Evolutionary conservation across 2,329 filamentous ascomycete species (phyloP), one percentile per base, ranked within the genome.

Genomic region (Exophiala alcalophila): DNA sequence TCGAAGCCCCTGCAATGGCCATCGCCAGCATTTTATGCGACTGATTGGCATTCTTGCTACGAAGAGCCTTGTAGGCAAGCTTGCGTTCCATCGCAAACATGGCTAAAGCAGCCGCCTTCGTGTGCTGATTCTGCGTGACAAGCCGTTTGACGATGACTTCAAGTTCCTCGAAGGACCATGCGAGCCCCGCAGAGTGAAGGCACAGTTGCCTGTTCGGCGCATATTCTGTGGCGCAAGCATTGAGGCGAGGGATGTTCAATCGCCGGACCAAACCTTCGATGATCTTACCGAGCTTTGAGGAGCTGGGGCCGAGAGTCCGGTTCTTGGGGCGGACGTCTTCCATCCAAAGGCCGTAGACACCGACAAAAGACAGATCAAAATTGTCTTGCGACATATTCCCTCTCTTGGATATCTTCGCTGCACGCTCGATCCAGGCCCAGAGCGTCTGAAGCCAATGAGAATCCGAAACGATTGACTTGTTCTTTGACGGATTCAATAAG

Each of bases 21-120:
- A 74, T 70, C 1, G 81, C 70, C 11, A 76, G 69, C 40, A 77
- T 71, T 42, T 76, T 74, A 41, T 78, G 71, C 3, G 77, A 73
- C 67, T 81, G 50, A 57, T 67, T 43, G 2, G 74, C 67, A 15
- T 73, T 69, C 46, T 76, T 76, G 5, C 69, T 70, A 20, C 74
- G 71, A 10, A 83, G 65, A 1, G 78, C 68, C 28, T 73, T 64
- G 25, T 80, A 69, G 3, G 78, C 79, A 5, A 81, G 62, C 44
- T 79, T 75, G 20, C 73, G 72, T 55, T 79, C 69, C 36, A 75
- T 72, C 45, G 81, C 75, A 51, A 82, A 77, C 4, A 81, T 68
- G 3, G 80, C 78, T 28, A 81, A 61, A 2, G 78, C 77, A 36
- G 81, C 77, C 11, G 79, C 79, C 62, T 81, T 80, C 35, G 80